Percentiles rank a stretch among this genome's conserved stretches.
Evolutionary conservation across 495 filamentous ascomycete species (phyloP).

Genomic region (Daldinia childiae): DNA sequence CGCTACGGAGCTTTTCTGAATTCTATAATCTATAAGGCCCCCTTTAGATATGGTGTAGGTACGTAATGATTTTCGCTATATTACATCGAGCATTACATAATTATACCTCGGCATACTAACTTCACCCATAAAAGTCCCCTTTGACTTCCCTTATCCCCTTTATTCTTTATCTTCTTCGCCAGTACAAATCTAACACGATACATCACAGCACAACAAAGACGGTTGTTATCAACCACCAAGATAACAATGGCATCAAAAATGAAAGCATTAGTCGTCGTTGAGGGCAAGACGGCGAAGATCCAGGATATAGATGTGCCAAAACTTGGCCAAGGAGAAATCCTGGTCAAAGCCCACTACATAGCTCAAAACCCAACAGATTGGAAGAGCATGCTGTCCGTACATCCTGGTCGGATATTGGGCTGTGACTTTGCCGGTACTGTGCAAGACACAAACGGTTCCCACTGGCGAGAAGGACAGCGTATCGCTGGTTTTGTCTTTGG

Average conservation of each 20-base stretch:
- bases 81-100: not conserved
- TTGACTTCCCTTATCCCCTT: not conserved
- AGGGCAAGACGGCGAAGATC: conserved; percentile 22
- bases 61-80: not conserved
- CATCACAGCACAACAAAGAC: not conserved
- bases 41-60: not conserved
- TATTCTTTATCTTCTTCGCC: not conserved
- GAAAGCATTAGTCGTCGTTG: conserved; percentile 40
- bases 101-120: not conserved
- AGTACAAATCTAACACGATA: not conserved
- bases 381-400: conserved; percentile 27
- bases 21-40: not conserved
- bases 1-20: not conserved
- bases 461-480: conserved; percentile 52
- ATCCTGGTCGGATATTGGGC: conserved; percentile 57
- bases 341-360: conserved; percentile 36
- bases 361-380: conserved; percentile 46
- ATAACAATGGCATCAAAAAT: conserved; percentile 25
- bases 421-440: conserved; percentile 67
- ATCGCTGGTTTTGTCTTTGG: conserved; percentile 44
- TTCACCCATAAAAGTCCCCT: not conserved
- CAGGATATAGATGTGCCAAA: conserved; percentile 30
- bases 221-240: not conserved
- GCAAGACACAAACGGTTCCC: conserved; percentile 57
- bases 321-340: conserved; percentile 39